Evolutionary conservation across 495 filamentous ascomycete species (phyloP).

Genomic region (Platismatia glauca): DNA sequence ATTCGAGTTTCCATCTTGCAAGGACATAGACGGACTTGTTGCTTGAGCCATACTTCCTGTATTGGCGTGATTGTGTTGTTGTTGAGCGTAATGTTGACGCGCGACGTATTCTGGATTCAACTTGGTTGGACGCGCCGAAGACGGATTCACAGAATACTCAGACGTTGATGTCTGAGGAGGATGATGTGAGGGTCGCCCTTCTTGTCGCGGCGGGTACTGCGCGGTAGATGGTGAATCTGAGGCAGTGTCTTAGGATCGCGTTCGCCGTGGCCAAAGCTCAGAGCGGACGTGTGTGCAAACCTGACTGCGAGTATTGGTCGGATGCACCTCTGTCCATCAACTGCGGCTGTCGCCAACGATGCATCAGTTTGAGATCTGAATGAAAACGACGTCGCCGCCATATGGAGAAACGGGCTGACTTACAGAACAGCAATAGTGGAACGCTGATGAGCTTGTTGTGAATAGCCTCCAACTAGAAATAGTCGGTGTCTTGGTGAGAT

Average conservation of each 20-base stretch:
- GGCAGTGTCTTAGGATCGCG: slow-evolving; percentile 68
- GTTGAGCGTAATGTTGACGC: slow-evolving; percentile 32
- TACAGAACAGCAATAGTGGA: slow-evolving; percentile 18
- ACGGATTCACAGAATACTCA: slow-evolving; percentile 75
- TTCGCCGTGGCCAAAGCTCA: slow-evolving; percentile 56
- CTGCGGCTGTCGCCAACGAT: slow-evolving; percentile 33
- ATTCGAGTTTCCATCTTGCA: slow-evolving; percentile 64
- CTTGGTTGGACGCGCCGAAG: slow-evolving; percentile 64
- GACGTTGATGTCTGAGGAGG: slow-evolving; percentile 77
- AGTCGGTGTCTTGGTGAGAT: slow-evolving; percentile 14
- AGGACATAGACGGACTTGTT: slow-evolving; percentile 89
- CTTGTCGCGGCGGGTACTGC: slow-evolving; percentile 59
- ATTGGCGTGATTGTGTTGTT: slow-evolving; percentile 60
- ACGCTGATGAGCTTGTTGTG: slow-evolving; percentile 17
- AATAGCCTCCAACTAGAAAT: slow-evolving; percentile 23
- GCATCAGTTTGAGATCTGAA: slow-evolving; percentile 8
- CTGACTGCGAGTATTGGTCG: slow-evolving; percentile 90
- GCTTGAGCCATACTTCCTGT: slow-evolving; percentile 93
- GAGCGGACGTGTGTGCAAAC: slow-evolving; percentile 82
- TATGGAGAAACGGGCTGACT: slow-evolving; percentile 13
- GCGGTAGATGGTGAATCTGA: slow-evolving; percentile 85
- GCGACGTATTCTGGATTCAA: slow-evolving; percentile 69
- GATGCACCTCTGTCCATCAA: slow-evolving; percentile 84
- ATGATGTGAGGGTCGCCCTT: slow-evolving; percentile 56
- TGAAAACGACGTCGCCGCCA: background rate